Percentiles rank a stretch among this genome's conserved stretches.
These are phyloP conservation scores for Avena atlantica DNA, from an alignment of 176 grass and related monocot genomes.

Conservation along the genomic window DNA sequence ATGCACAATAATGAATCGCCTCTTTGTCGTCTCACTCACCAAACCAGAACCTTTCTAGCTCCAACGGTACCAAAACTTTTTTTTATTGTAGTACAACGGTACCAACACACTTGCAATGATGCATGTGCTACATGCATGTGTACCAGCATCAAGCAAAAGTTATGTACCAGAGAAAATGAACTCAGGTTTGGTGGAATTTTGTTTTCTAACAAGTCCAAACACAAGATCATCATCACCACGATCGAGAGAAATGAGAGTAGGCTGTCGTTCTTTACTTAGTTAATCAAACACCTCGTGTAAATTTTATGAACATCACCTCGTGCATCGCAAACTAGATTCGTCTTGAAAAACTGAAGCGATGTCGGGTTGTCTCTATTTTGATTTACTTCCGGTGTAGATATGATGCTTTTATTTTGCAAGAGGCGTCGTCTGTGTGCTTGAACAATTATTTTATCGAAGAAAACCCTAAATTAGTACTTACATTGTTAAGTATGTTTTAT, in stretches of 20 bases:
- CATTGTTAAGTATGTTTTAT: too few relatives aligned
- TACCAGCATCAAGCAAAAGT: neutral
- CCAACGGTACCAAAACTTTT: neutral
- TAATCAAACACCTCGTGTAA: too few relatives aligned
- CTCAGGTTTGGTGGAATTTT: neutral
- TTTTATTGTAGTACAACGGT: neutral
- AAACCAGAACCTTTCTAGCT: neutral
- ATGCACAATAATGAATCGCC: neutral
- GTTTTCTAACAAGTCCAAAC: neutral
- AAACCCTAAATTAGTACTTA: too few relatives aligned
- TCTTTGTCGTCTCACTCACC: constrained; percentile 13
- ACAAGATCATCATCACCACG: neutral
- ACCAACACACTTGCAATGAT: neutral
- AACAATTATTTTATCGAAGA: too few relatives aligned
- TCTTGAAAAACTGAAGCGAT: too few relatives aligned
- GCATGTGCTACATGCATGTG: neutral
- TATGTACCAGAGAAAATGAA: neutral
- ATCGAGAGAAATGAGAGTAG: neutral
- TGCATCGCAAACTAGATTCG: too few relatives aligned
- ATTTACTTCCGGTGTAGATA: too few relatives aligned
- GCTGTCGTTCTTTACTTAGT: neutral
- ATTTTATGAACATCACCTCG: too few relatives aligned
- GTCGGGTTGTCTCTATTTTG: too few relatives aligned
- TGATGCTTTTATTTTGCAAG: too few relatives aligned
- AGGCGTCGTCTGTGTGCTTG: too few relatives aligned